Evolutionary conservation across 169 alveolate genomes (phyloP).

Genomic region (Pseudocohnilembus persalinus): DNA sequence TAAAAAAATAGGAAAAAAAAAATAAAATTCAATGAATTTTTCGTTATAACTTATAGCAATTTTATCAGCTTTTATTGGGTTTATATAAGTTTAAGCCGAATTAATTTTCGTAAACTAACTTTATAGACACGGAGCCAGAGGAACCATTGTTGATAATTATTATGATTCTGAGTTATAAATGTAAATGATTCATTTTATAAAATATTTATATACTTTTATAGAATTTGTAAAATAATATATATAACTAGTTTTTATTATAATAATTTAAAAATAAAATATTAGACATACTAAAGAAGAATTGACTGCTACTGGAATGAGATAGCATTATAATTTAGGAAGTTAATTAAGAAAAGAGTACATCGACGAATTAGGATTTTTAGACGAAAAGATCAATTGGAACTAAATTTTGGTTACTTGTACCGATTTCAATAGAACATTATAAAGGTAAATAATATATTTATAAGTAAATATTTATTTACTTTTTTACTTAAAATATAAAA

Average conservation of each 20-base stretch:
- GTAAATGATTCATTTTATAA: slow-evolving; percentile 12
- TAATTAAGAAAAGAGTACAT: not conserved
- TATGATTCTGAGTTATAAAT: not conserved
- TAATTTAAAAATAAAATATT: too few relatives aligned
- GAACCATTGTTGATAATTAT: not conserved
- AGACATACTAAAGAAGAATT: not conserved
- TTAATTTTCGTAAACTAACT: not conserved
- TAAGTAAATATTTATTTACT: too few relatives aligned
- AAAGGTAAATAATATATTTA: not conserved
- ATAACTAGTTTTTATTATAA: too few relatives aligned
- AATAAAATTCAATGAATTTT: too few relatives aligned
- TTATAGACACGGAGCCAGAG: not conserved
- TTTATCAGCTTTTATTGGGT: not conserved
- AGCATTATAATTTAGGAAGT: not conserved
- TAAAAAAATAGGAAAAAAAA: too few relatives aligned
- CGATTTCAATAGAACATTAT: not conserved
- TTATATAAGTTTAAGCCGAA: not conserved
- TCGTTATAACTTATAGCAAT: not conserved
- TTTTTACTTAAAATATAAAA: too few relatives aligned
- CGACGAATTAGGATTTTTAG: not conserved
- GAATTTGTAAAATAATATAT: too few relatives aligned
- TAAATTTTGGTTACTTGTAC: not conserved
- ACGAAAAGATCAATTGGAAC: not conserved
- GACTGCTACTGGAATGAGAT: not conserved
- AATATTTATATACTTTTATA: too few relatives aligned